These are phyloP conservation scores for Phyllosticta capitalensis DNA, from an alignment of 2,329 filamentous ascomycete species.

Conservation along the genomic window DNA sequence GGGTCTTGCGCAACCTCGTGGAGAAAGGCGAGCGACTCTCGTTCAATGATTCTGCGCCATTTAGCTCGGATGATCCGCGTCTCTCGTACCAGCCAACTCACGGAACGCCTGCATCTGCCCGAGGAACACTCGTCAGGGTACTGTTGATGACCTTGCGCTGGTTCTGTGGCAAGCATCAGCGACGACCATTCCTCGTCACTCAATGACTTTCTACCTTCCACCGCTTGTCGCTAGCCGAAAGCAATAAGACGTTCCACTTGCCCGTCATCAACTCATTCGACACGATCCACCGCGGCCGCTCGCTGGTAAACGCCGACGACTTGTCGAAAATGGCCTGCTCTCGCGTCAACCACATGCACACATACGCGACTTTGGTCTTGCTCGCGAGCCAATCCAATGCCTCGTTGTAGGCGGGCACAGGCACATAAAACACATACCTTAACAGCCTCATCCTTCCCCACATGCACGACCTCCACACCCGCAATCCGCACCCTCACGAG, in stretches of 20 bases:
- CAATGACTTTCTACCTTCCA: neutral
- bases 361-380: too few species aligned
- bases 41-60: neutral
- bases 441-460: constrained; percentile 11
- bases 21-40: neutral
- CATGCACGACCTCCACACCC: constrained; percentile 13
- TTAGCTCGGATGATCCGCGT: neutral
- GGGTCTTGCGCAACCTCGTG: neutral
- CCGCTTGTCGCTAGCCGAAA: neutral
- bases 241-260: neutral
- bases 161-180: neutral
- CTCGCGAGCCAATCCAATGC: too few species aligned
- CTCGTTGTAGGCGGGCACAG: too few species aligned
- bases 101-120: neutral
- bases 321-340: neutral
- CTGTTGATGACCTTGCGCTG: neutral
- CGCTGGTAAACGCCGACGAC: neutral
- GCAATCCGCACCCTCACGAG: constrained; percentile 15
- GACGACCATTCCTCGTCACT: neutral
- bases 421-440: constrained; percentile 13
- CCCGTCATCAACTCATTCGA: neutral
- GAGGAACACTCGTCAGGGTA: neutral
- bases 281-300: neutral
- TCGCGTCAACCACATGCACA: neutral
- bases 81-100: neutral